phyloP scores from a whole-genome alignment of 1,284 basidiomycete species.

The Boletus smithii region DNA sequence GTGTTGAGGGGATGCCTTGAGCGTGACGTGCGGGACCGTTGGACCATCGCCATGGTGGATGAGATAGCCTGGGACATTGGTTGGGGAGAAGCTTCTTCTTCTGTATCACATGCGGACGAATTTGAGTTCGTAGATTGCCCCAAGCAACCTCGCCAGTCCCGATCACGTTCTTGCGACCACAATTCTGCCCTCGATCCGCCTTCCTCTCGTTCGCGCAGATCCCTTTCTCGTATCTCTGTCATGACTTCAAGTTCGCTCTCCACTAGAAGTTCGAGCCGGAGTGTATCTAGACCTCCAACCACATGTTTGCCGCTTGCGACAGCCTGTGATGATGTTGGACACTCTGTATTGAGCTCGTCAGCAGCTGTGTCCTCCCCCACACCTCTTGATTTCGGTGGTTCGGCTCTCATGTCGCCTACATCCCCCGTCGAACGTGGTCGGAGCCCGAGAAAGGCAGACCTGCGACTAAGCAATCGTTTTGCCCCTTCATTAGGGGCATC shows the following conservation, averaged over 20 bases:
- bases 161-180: conserved; percentile 16
- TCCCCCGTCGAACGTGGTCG: conserved; percentile 40
- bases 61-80: conserved; percentile 79
- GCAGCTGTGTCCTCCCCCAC: conserved; percentile 24
- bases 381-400: conserved; percentile 32
- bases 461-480: conserved; percentile 37
- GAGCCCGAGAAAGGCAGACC: conserved; percentile 32
- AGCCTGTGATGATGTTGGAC: conserved; percentile 15
- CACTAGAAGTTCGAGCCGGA: conserved; percentile 34
- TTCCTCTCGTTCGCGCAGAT: conserved; percentile 33
- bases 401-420: conserved; percentile 31
- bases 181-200: conserved; percentile 3
- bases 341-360: conserved; percentile 15
- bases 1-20: conserved; percentile 77
- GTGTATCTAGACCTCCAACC: conserved; percentile 25
- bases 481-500: conserved; percentile 26
- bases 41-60: conserved; percentile 74
- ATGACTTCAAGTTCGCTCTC: conserved; percentile 35
- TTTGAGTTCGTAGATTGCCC: conserved; percentile 26
- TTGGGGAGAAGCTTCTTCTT: conserved; percentile 51
- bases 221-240: conserved; percentile 42
- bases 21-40: conserved; percentile 54
- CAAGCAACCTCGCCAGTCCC: conserved; percentile 13
- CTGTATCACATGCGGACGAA: conserved; percentile 30
- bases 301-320: conserved; percentile 21